phyloP scores from a whole-genome alignment of 2,329 filamentous ascomycete genomes.

The Exophiala sp. region DNA sequence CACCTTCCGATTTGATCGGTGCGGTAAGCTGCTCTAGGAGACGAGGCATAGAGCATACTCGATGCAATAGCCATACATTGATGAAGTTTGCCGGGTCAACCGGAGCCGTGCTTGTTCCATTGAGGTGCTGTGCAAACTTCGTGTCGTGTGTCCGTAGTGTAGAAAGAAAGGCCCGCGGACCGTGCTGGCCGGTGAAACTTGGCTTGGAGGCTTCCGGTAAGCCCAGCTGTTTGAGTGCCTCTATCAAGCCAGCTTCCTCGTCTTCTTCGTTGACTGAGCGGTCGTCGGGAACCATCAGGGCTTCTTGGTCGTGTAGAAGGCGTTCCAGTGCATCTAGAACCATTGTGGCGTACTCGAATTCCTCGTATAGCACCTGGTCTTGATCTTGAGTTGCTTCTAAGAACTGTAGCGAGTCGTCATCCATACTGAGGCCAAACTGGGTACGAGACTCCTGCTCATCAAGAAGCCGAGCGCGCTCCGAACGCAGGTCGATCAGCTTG shows the following conservation, averaged over 20 bases:
- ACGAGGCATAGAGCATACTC: background rate
- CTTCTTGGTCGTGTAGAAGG: conserved; percentile 4
- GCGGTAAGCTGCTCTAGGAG: background rate
- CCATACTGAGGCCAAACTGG: conserved; percentile 7
- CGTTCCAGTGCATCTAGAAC: conserved; percentile 3
- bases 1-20: background rate
- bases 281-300: conserved; percentile 1
- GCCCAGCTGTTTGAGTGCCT: background rate
- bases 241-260: background rate
- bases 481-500: background rate
- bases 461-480: background rate
- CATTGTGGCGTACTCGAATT: conserved; percentile 8
- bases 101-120: background rate
- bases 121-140: conserved; percentile 1
- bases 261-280: background rate
- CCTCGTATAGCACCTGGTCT: conserved; percentile 1
- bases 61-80: conserved; percentile 8
- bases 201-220: background rate
- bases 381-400: background rate
- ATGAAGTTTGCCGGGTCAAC: conserved; percentile 4
- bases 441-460: background rate
- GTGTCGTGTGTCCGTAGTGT: background rate
- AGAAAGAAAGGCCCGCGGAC: background rate
- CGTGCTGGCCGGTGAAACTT: background rate
- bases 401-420: conserved; percentile 6